Evolutionary conservation across 2,329 filamentous ascomycete genomes (phyloP).

Genomic region (Fusarium sp.): DNA sequence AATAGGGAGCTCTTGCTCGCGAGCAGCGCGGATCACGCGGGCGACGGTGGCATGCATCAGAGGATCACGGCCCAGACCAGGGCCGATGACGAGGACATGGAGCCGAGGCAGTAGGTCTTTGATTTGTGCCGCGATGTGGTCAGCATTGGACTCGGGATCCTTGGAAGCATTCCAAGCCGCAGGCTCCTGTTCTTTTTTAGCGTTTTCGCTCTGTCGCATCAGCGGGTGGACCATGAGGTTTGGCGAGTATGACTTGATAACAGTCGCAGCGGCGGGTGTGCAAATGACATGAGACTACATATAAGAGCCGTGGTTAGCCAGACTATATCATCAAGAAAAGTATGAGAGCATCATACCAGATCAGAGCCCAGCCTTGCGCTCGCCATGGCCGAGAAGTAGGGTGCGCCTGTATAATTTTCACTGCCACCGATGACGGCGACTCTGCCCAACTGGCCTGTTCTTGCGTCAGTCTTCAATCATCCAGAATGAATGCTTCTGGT

Average conservation of each 20-base stretch:
- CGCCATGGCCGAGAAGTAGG: conserved; percentile 98
- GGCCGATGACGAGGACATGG: conserved; percentile 92
- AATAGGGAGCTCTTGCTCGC: conserved; percentile 77
- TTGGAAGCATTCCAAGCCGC: conserved; percentile 47
- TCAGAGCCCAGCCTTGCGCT: conserved; percentile 90
- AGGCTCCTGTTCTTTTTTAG: conserved; percentile 56
- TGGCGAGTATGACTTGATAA: conserved; percentile 98
- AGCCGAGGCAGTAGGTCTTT: conserved; percentile 85
- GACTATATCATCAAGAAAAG: not conserved
- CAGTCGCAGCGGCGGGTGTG: conserved; percentile 84
- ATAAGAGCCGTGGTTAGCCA: conserved; percentile 3
- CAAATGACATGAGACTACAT: conserved; percentile 90
- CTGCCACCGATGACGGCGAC: conserved; percentile 95
- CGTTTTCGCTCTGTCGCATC: conserved; percentile 77
- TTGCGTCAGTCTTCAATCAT: conserved; percentile 13
- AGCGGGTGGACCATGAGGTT: conserved; percentile 99
- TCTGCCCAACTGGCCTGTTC: conserved; percentile 85
- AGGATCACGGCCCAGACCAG: conserved; percentile 88
- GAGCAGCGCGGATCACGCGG: conserved; percentile 81
- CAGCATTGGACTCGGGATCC: conserved; percentile 64
- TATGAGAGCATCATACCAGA: conserved; percentile 69
- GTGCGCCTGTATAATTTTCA: conserved; percentile 95
- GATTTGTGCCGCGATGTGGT: conserved; percentile 73
- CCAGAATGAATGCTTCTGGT: not conserved
- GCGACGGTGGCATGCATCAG: conserved; percentile 90